Base-by-base conservation (phyloP, 225 moss, liverwort and hornwort species). In the Bryum argenteum region DNA sequence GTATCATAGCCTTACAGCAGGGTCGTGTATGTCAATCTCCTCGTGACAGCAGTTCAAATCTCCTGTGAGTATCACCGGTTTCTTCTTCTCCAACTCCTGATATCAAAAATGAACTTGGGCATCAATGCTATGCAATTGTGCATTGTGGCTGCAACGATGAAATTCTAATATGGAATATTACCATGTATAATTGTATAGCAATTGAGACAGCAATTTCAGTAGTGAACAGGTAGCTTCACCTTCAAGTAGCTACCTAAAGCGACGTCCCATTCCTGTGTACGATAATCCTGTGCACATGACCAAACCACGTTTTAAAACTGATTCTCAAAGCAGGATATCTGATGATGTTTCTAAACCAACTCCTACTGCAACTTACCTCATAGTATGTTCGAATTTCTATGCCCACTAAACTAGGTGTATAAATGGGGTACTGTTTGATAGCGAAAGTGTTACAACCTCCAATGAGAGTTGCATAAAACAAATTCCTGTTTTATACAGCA, bases 11-110 rank as follows among this genome's bases (percentile, higher is more conserved):
- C 82, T 88, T 83, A 82, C 85, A 76, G 82, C 89, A 60, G 97
- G 97, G 75, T 92, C 86, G 79, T 80, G 71, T 57, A 98, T 84
- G 69, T 98, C 94, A 61, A 98, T 94, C 60, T 89, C 66, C 58
- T 94, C 87, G 37, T 92, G 73, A 3, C 88, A 82, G 71, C 94
- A 94, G 69, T 98, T 98, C 56, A 98, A 82, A 82, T 98, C 97
- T 55, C 97, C 94, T 20, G 97, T 92, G 28, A 94, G 78, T 55
- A 98, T 74, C 54, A 98, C 97, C 23, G 97, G 94, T 75, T 98
- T 98, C 47, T 80, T 83, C 71, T 87, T 85, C 85, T 94, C 97
- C 79, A 98, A 71, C 47, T 81, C 90, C 97, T 94, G 85, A 26
- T 26, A 63, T 21, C 61, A 26, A 54, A 44, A 42, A 51, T 5